Evolutionary conservation across 164 flowering plant genomes (phyloP).

Genomic region (Vitis riparia): DNA sequence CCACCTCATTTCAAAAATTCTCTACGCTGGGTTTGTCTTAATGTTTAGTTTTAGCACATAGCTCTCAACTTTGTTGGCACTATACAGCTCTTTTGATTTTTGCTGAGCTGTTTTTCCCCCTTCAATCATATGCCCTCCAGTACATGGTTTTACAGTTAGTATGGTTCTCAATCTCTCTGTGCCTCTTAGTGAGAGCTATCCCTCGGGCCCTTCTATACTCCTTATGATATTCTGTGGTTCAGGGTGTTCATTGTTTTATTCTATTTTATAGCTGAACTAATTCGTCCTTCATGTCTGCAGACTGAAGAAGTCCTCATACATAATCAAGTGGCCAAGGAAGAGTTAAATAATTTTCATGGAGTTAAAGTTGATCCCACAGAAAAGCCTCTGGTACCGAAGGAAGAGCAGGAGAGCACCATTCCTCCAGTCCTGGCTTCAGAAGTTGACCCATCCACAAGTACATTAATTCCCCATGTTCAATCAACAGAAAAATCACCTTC

Average conservation of each 20-base stretch:
- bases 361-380: slow-evolving; percentile 1
- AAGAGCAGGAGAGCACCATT: slow-evolving; percentile 1
- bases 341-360: slow-evolving; percentile 14
- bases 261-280: neutral
- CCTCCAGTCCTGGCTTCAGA: neutral
- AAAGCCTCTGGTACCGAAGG: slow-evolving; percentile 3
- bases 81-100: too few relatives aligned
- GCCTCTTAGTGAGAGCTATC: too few relatives aligned
- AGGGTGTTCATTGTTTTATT: neutral
- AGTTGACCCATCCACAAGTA: neutral
- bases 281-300: slow-evolving; percentile 15
- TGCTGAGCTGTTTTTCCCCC: too few relatives aligned
- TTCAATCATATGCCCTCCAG: too few relatives aligned
- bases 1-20: too few relatives aligned
- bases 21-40: too few relatives aligned
- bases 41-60: too few relatives aligned
- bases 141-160: too few relatives aligned
- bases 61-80: too few relatives aligned
- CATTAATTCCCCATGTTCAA: slow-evolving; percentile 1
- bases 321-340: slow-evolving; percentile 19
- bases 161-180: too few relatives aligned
- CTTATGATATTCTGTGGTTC: too few relatives aligned
- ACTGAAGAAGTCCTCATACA: slow-evolving; percentile 13
- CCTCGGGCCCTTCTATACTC: too few relatives aligned
- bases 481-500: slow-evolving; percentile 15